phyloP scores from a whole-genome alignment of 805 yeast species.

The Tetrapisispora arboricola region DNA sequence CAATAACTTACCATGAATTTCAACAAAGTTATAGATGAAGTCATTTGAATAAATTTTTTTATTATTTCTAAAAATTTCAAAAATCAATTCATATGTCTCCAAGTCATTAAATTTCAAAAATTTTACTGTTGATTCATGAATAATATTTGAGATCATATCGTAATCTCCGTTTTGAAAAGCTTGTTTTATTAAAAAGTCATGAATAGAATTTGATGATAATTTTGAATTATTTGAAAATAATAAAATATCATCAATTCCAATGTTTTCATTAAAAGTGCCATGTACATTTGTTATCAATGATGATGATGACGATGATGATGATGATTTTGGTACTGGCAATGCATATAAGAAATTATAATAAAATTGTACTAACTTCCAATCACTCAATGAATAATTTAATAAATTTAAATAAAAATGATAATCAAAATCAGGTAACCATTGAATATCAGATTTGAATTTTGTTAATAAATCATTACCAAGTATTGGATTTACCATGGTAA shows the following conservation, averaged over 20 bases:
- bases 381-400: slow-evolving; percentile 27
- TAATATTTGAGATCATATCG: slow-evolving; percentile 28
- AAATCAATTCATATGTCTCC: slow-evolving; percentile 26
- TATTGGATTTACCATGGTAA: slow-evolving; percentile 27
- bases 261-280: neutral
- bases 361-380: slow-evolving; percentile 27
- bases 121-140: slow-evolving; percentile 33
- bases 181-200: slow-evolving; percentile 1
- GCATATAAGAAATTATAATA: slow-evolving; percentile 33
- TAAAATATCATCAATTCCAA: slow-evolving; percentile 11
- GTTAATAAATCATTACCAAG: slow-evolving; percentile 31
- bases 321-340: slow-evolving; percentile 9
- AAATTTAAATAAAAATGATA: slow-evolving; percentile 30
- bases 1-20: slow-evolving; percentile 27
- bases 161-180: slow-evolving; percentile 19
- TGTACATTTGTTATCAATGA: neutral
- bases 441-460: slow-evolving; percentile 27
- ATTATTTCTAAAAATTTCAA: slow-evolving; percentile 23
- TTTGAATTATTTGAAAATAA: neutral
- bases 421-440: slow-evolving; percentile 35
- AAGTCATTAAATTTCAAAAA: slow-evolving; percentile 22
- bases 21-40: slow-evolving; percentile 26
- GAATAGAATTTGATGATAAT: neutral
- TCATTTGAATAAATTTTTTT: slow-evolving; percentile 24
- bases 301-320: too few species aligned